Percentiles rank a stretch among this genome's conserved stretches.
phyloP scores from a whole-genome alignment of 768 basidiomycete genomes.

The Hericium alpestre region DNA sequence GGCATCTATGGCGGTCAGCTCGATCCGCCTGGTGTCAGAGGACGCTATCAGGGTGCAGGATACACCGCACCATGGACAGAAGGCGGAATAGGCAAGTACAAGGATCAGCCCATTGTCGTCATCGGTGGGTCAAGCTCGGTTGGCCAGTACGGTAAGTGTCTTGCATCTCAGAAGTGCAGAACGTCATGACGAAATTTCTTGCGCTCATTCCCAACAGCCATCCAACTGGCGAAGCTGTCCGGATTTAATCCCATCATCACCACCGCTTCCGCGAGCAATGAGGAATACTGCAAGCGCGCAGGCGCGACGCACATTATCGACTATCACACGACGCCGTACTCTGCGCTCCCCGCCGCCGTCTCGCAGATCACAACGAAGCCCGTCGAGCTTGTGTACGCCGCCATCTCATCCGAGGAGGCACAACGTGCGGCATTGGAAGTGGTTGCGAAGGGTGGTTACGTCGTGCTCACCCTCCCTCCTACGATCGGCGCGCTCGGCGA shows the following conservation, averaged over 20 bases:
- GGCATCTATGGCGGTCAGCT: slow-evolving; percentile 12
- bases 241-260: slow-evolving; percentile 10
- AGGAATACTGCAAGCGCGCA: slow-evolving; percentile 3
- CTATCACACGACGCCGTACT: neutral
- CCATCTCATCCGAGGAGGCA: slow-evolving; percentile 4
- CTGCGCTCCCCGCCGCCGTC: slow-evolving; percentile 4
- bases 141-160: slow-evolving; percentile 10
- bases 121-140: slow-evolving; percentile 14
- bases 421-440: slow-evolving; percentile 8
- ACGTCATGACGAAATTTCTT: neutral
- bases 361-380: slow-evolving; percentile 7
- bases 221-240: slow-evolving; percentile 7
- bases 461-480: slow-evolving; percentile 7
- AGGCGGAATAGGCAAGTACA: slow-evolving; percentile 4
- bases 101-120: slow-evolving; percentile 8
- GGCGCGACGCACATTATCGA: slow-evolving; percentile 12
- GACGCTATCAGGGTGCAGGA: neutral
- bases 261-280: slow-evolving; percentile 9
- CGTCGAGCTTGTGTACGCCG: slow-evolving; percentile 12
- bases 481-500: slow-evolving; percentile 7
- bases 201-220: neutral
- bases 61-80: slow-evolving; percentile 6
- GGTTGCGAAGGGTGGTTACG: slow-evolving; percentile 10
- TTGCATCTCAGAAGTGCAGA: neutral
- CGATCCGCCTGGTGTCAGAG: neutral